These are phyloP conservation scores for Crithidia fasciculata DNA, from an alignment of 208 protist species.

Conservation along the genomic window DNA sequence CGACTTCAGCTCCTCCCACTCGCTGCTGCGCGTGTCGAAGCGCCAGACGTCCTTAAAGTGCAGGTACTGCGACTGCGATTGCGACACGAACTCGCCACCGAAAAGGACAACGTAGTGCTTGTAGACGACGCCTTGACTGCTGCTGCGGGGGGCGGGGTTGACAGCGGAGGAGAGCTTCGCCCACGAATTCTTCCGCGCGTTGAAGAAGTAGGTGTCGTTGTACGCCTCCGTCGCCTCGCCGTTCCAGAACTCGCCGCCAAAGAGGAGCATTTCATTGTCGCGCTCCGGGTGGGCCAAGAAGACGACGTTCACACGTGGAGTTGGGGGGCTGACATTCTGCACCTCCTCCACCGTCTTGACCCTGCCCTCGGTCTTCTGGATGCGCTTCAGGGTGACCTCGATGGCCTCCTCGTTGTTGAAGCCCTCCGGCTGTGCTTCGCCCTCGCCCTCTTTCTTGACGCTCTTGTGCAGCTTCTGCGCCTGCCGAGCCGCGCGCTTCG, in stretches of 20 bases:
- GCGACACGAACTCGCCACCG: slow-evolving; percentile 93
- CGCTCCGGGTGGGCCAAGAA: slow-evolving; percentile 77
- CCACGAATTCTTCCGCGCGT: slow-evolving; percentile 74
- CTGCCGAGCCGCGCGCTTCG: slow-evolving; percentile 72
- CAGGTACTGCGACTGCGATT: slow-evolving; percentile 92
- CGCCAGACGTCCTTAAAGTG: slow-evolving; percentile 93
- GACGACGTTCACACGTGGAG: slow-evolving; percentile 83
- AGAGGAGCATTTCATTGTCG: slow-evolving; percentile 85
- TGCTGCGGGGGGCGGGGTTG: slow-evolving; percentile 82
- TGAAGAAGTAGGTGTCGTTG: slow-evolving; percentile 90
- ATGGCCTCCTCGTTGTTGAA: slow-evolving; percentile 91
- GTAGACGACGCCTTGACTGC: slow-evolving; percentile 83
- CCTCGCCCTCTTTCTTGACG: slow-evolving; percentile 26
- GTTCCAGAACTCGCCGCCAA: slow-evolving; percentile 91
- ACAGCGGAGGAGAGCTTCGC: slow-evolving; percentile 59
- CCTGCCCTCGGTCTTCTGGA: slow-evolving; percentile 79
- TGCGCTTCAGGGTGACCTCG: slow-evolving; percentile 81
- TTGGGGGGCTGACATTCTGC: slow-evolving; percentile 62
- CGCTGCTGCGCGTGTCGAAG: slow-evolving; percentile 71
- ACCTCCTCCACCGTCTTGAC: slow-evolving; percentile 67
- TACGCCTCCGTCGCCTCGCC: slow-evolving; percentile 87
- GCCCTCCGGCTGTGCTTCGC: slow-evolving; percentile 16
- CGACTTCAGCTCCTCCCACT: slow-evolving; percentile 87
- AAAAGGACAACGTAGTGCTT: slow-evolving; percentile 88
- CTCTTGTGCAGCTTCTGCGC: slow-evolving; percentile 63